phyloP scores from a whole-genome alignment of 176 grass and related monocot genomes.

The Cenchrus americanus region DNA sequence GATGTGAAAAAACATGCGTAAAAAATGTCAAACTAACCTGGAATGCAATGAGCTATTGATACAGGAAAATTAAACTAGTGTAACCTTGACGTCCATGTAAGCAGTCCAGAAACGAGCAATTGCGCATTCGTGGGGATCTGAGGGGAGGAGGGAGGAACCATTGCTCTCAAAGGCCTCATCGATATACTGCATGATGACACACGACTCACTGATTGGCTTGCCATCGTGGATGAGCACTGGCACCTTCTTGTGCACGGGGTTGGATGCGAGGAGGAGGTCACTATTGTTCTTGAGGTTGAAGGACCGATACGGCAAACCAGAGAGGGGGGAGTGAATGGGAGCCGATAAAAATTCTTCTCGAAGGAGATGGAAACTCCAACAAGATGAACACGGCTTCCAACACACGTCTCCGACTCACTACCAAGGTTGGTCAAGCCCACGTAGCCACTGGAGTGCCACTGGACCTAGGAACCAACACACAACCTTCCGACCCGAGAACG shows the following conservation, averaged over 20 bases:
- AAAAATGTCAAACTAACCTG: background rate
- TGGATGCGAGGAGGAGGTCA: slow-evolving; percentile 48
- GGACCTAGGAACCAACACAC: too few species aligned
- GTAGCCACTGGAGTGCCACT: too few species aligned
- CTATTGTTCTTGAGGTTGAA: slow-evolving; percentile 57
- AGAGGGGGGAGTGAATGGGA: too few species aligned
- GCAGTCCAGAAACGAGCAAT: slow-evolving; percentile 31
- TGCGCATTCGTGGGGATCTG: slow-evolving; percentile 24
- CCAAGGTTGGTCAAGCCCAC: too few species aligned
- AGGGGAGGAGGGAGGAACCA: slow-evolving; percentile 23
- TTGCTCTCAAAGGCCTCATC: slow-evolving; percentile 40
- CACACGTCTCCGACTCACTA: too few species aligned
- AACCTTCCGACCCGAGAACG: too few species aligned
- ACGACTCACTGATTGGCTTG: slow-evolving; percentile 43
- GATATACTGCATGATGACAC: background rate
- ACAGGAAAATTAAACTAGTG: background rate
- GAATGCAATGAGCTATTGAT: background rate
- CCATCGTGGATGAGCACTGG: slow-evolving; percentile 19
- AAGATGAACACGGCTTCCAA: too few species aligned
- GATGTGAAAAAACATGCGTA: too few species aligned
- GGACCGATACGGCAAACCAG: too few species aligned
- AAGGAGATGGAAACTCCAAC: too few species aligned
- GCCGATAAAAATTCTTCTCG: too few species aligned
- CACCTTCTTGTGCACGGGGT: slow-evolving; percentile 63
- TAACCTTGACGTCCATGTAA: slow-evolving; percentile 57